phyloP scores from a whole-genome alignment of 176 grass and related monocot genomes.

The Cocos nucifera region DNA sequence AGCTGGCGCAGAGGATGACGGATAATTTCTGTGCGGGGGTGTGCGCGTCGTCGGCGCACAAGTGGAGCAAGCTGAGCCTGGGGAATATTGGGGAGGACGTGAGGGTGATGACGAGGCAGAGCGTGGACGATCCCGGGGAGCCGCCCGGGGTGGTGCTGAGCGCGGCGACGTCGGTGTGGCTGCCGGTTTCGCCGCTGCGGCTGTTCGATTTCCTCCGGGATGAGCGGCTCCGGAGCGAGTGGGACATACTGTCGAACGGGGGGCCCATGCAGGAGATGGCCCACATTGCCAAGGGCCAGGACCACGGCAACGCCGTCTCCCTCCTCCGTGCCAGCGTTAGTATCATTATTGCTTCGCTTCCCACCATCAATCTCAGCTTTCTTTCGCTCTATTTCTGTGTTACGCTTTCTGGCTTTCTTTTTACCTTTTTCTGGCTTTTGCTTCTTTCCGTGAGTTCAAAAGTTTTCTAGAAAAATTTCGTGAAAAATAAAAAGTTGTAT shows the following conservation, averaged over 20 bases:
- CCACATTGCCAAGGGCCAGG: slow-evolving; percentile 69
- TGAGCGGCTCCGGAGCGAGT: slow-evolving; percentile 57
- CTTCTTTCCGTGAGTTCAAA: too few relatives aligned
- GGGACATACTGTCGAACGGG: slow-evolving; percentile 85
- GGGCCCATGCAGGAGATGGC: slow-evolving; percentile 49
- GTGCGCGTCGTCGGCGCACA: slow-evolving; percentile 53
- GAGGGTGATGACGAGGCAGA: slow-evolving; percentile 62
- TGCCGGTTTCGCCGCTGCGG: slow-evolving; percentile 42
- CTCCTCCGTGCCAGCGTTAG: slow-evolving; percentile 74
- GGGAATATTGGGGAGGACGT: slow-evolving; percentile 50
- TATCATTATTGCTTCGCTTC: slow-evolving; percentile 3
- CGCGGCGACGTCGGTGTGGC: slow-evolving; percentile 76
- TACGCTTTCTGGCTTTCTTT: too few relatives aligned
- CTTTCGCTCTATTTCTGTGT: too few relatives aligned
- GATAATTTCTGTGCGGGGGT: slow-evolving; percentile 69
- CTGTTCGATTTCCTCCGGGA: slow-evolving; percentile 73
- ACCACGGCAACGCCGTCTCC: slow-evolving; percentile 70
- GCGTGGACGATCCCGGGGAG: slow-evolving; percentile 67
- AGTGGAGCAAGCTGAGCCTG: slow-evolving; percentile 60
- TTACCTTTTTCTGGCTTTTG: too few relatives aligned
- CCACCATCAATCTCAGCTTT: too few relatives aligned
- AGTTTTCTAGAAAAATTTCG: too few relatives aligned
- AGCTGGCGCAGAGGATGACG: slow-evolving; percentile 74
- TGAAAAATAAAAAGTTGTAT: too few relatives aligned
- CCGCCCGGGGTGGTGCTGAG: slow-evolving; percentile 72